Evolutionary conservation across 441 rosid genomes (phyloP).

Genomic region (Macaranga tanarius): DNA sequence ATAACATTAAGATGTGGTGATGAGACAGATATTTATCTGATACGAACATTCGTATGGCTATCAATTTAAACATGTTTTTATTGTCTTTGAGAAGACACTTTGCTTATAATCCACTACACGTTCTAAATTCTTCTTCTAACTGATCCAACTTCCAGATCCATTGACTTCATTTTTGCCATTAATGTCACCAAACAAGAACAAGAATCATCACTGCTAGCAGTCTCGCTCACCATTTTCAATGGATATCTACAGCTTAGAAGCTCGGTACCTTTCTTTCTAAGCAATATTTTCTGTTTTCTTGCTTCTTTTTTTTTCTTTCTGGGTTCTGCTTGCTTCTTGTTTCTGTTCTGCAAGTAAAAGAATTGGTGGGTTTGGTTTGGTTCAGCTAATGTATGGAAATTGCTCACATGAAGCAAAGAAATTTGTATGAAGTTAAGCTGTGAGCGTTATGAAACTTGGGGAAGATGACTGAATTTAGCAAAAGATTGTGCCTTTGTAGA

Average conservation of each 20-base stretch:
- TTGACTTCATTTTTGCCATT: not conserved
- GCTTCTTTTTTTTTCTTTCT: not conserved
- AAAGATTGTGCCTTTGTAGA: not conserved
- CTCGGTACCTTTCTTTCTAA: constrained; percentile 27
- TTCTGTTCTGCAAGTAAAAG: not conserved
- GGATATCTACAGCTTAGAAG: constrained; percentile 33
- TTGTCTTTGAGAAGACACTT: constrained; percentile 16
- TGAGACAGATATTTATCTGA: not conserved
- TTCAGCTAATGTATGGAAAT: too few relatives aligned
- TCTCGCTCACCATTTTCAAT: constrained; percentile 2
- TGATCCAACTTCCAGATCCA: not conserved
- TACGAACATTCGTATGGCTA: not conserved
- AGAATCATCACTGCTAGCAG: not conserved
- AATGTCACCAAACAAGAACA: not conserved
- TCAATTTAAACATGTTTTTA: constrained; percentile 2
- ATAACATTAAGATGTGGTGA: not conserved
- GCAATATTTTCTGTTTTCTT: not conserved
- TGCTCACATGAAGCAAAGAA: too few relatives aligned
- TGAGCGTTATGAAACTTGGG: too few relatives aligned
- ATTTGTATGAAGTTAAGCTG: too few relatives aligned
- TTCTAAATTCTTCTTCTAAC: not conserved
- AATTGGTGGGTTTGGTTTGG: not conserved
- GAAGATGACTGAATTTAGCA: not conserved
- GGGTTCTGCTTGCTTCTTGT: not conserved
- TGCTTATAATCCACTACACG: constrained; percentile 3